Conservation (phyloP, 257 asterid genomes). For the Solanum sejunctum region DNA sequence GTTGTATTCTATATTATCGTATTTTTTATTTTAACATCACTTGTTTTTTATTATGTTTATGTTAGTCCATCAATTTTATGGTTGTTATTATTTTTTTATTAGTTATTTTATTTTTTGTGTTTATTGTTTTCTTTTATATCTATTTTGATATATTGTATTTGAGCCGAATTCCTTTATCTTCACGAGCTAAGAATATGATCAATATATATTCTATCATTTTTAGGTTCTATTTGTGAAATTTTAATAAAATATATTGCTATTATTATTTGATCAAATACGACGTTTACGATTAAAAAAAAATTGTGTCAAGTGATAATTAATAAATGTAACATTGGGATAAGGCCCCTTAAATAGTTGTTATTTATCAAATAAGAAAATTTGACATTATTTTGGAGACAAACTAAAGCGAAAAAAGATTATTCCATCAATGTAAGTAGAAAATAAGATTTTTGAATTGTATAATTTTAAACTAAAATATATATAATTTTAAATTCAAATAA, state of each 20-base stretch:
- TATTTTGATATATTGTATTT: not conserved
- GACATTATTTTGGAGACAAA: not conserved
- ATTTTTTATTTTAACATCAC: not conserved
- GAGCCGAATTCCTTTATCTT: not conserved
- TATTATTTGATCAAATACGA: not conserved
- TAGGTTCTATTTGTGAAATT: not conserved
- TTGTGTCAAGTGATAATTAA: not conserved
- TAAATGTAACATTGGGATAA: not conserved
- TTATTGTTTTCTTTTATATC: not conserved
- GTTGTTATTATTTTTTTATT: not conserved
- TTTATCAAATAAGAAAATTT: not conserved
- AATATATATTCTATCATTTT: not conserved
- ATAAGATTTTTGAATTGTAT: fast-evolving
- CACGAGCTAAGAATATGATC: not conserved
- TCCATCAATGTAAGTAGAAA: not conserved
- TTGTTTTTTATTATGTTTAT: not conserved
- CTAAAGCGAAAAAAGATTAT: not conserved
- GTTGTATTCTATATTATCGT: not conserved
- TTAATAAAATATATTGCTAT: not conserved
- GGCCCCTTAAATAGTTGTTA: not conserved
- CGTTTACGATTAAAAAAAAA: not conserved
- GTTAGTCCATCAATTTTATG: not conserved
- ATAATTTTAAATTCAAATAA: not conserved
- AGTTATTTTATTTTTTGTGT: not conserved
- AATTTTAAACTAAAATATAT: not conserved